Conservation (phyloP, 305 asterid species). For the Petunia hybrid region DNA sequence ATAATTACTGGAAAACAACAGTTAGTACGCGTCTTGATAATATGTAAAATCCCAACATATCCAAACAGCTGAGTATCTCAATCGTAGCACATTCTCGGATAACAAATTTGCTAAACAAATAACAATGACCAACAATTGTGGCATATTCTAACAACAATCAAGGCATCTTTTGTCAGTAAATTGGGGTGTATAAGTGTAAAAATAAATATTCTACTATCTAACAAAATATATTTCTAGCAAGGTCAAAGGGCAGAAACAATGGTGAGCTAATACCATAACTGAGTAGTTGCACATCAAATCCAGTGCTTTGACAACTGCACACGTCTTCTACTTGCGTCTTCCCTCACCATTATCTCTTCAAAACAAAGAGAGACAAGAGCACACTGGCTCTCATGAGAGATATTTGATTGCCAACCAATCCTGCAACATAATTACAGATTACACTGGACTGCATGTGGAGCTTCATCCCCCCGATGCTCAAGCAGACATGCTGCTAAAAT, state of each 20-base stretch:
- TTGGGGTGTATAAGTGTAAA: constrained; percentile 12
- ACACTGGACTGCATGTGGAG: constrained; percentile 37
- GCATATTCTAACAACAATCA: constrained; percentile 21
- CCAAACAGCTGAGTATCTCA: constrained; percentile 6
- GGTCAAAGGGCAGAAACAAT: constrained; percentile 42
- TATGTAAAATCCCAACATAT: neutral
- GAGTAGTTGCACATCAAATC: constrained; percentile 21
- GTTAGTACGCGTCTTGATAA: neutral
- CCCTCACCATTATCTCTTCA: constrained; percentile 45
- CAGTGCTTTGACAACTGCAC: constrained; percentile 32
- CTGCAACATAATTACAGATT: constrained; percentile 43
- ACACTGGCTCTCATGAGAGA: constrained; percentile 42
- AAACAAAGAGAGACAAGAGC: constrained; percentile 52
- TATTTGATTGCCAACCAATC: constrained; percentile 27
- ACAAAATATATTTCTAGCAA: constrained; percentile 31
- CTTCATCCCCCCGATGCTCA: constrained; percentile 46
- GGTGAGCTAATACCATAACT: constrained; percentile 30
- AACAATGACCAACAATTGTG: constrained; percentile 14
- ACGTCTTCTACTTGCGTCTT: constrained; percentile 38
- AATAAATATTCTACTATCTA: constrained; percentile 31
- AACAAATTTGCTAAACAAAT: constrained; percentile 2
- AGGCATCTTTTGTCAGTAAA: constrained; percentile 28
- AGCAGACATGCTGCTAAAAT: constrained; percentile 49
- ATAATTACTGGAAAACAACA: neutral
- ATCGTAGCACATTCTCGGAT: neutral